Evolutionary conservation across 169 alveolate species (phyloP), one percentile per base, ranked within the genome.

Genomic region (Babesia ovis): DNA sequence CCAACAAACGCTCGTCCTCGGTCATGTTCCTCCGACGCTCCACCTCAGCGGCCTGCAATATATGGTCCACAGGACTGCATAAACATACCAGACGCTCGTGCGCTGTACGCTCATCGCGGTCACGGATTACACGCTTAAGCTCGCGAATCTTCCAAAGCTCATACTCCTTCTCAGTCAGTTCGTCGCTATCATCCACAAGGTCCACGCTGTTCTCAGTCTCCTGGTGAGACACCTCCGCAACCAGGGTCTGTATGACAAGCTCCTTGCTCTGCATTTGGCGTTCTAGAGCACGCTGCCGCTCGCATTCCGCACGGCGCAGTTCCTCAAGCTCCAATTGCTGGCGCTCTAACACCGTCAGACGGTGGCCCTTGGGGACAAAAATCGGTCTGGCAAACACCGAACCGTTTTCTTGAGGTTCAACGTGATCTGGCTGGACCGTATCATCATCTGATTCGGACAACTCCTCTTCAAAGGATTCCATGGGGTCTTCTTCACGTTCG

Each of bases 71-170:
- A 45, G 9, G 20, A 18, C 9, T 12, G 35, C 48, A 57, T 51
- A 48, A 64, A 23, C 57, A 27, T 39, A 76, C 77, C 79, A 85
- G 68, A 42, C 77, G 68, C 66, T 86, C 75, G 42, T 84, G 60
- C 59, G 80, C 80, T 32, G 72, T 68, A 27, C 89, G 35, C 45
- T 87, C 93, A 27, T 73, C 81, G 35, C 79, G 79, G 75, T 88
- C 94, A 29, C 94, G 53, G 53, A 84, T 77, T 64, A 90, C 64
- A 27, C 95, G 85, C 27, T 77, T 80, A 27, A 90, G 60, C 62
- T 90, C 94, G 12, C 95, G 79, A 41, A 79, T 59, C 61, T 90
- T 90, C 95, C 95, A 91, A 32, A 77, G 81, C 42, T 86, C 93
- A 60, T 85, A 89, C 74, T 80, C 88, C 64, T 80, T 70, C 48